Conservation (phyloP, 306 rosid genomes). For the Datisca glomerata region DNA sequence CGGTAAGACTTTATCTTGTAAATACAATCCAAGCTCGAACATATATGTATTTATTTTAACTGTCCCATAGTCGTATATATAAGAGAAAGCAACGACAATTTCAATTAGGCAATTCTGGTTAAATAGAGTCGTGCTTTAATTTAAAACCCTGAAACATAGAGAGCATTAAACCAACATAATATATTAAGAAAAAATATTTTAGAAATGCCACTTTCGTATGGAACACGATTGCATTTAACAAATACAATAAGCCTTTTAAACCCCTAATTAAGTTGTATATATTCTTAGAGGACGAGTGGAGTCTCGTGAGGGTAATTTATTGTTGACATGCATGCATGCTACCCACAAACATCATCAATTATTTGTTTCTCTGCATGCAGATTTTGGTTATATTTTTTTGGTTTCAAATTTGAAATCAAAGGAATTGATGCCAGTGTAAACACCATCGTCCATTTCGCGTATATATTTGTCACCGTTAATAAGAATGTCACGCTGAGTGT, state of each 20-base stretch:
- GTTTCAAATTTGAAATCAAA: not conserved
- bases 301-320: not conserved
- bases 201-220: not conserved
- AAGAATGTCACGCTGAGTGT: slow-evolving; percentile 8
- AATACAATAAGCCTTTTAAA: not conserved
- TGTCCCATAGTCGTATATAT: no score
- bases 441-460: slow-evolving; percentile 6
- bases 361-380: not conserved
- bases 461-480: not conserved
- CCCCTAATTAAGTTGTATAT: not conserved
- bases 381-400: no score
- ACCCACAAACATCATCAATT: not conserved
- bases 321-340: not conserved
- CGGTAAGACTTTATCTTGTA: no score
- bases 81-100: no score
- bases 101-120: no score
- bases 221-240: not conserved
- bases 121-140: no score
- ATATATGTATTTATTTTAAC: no score
- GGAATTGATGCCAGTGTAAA: slow-evolving; percentile 6
- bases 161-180: no score
- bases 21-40: no score
- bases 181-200: no score
- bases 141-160: no score
- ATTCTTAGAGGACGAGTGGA: not conserved